Percentiles rank a stretch among this genome's conserved stretches.
Conservation (phyloP, 495 filamentous ascomycete genomes). For the Lasiosphaeria hispida region DNA sequence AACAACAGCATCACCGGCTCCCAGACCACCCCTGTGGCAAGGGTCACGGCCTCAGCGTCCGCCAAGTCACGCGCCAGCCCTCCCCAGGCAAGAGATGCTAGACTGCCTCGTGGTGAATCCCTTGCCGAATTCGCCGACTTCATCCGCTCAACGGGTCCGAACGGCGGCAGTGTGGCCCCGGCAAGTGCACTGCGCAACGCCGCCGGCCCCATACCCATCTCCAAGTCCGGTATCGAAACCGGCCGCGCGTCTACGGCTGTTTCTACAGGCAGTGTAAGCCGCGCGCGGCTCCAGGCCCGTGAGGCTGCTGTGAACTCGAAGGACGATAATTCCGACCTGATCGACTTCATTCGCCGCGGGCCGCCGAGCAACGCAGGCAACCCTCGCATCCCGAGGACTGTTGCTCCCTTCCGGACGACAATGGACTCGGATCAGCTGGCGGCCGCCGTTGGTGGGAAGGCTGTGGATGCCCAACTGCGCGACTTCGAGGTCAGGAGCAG, state of each 20-base stretch:
- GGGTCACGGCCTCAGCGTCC: conserved; percentile 27
- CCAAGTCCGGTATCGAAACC: conserved; percentile 30
- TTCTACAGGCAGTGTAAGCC: conserved; percentile 28
- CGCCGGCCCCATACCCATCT: conserved; percentile 21
- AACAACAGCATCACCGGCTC: conserved; percentile 18
- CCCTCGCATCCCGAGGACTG: conserved; percentile 74
- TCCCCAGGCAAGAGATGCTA: conserved; percentile 64
- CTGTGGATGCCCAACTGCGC: conserved; percentile 48
- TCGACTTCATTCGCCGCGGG: conserved; percentile 90
- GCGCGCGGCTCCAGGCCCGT: conserved; percentile 65
- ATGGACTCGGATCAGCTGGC: conserved; percentile 79
- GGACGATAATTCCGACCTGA: conserved; percentile 76
- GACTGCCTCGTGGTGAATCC: conserved; percentile 59
- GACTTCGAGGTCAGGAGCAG: conserved; percentile 42
- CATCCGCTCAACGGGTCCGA: conserved; percentile 76
- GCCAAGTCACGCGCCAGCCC: conserved; percentile 34
- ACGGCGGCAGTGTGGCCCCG: conserved; percentile 30
- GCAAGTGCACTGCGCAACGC: conserved; percentile 23
- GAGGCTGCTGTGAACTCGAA: conserved; percentile 59
- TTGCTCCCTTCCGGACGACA: conserved; percentile 80
- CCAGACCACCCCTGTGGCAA: conserved; percentile 16
- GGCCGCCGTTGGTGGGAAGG: conserved; percentile 48
- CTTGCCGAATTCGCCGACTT: conserved; percentile 81
- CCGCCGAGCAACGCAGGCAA: conserved; percentile 53
- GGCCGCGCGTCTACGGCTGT: conserved; percentile 21